Evolutionary conservation across 441 rosid species (phyloP), one percentile per base, ranked within the genome.

Genomic region (Euphorbia corollata): DNA sequence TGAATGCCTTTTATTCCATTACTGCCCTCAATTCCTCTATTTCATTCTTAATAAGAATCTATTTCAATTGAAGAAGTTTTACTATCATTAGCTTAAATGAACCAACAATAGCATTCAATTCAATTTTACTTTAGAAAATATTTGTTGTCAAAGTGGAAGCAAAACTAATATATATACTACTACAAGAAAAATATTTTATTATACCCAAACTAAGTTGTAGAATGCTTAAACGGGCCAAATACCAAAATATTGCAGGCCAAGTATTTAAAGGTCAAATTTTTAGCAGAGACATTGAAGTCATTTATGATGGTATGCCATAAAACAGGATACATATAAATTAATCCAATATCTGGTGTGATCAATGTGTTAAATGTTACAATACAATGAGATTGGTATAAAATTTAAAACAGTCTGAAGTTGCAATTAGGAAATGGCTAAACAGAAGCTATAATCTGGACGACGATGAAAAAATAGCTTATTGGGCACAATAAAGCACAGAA

Each of bases 311-410:
- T 6, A 13, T 58, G 61, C 11, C 13, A 30, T 53, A 20, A 58
- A 19, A 30, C 20, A 58, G 1, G 8, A 8, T 11, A 30, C 20
- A 57, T 1, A 16, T 30, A 39, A 58, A 30, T 13, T 58, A 27
- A 58, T 57, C 41, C 41, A 30, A 58, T 58, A 30, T 58, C n/a
- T 30, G 32, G 32, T 27, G 61, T 27, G 61, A 15, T 57, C 61
- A 45, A 61, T 39, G 32, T 34, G 64, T 12, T 41, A 8, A 2
- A 41, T 41, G 47, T 41, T 41, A 39, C 22, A 30, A 59, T 16
- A 61, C 32, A 39, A 61, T 61, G 13, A 23, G 39, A 30, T 23
- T 4, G 53, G 18, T 6, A 20, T 61, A 5, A 12, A 20, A 22
- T 3, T 5, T 4, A 23, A 34, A 18, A 38, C n/a, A 12, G 13